phyloP scores from a whole-genome alignment of 495 filamentous ascomycete genomes.

The Penicillium lividum region DNA sequence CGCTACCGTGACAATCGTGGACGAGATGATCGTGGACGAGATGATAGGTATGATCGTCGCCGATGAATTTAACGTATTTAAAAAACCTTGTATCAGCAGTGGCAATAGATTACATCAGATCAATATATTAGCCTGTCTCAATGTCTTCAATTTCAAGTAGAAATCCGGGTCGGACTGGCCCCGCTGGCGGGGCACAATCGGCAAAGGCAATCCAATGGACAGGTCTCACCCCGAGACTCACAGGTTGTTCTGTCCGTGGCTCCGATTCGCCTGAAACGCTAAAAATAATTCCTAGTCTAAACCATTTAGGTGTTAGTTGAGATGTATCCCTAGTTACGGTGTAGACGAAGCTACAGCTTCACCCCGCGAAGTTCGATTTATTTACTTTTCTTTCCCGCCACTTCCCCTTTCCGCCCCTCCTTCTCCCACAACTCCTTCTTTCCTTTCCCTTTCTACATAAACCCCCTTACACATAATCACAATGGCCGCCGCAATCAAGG shows the following conservation, averaged over 20 bases:
- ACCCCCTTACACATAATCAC: constrained; percentile 13
- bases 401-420: background rate
- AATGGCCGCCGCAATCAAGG: constrained; percentile 49
- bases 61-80: constrained; percentile 12
- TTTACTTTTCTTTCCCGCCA: constrained; percentile 23
- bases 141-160: background rate
- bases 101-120: constrained; percentile 4
- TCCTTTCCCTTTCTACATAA: constrained; percentile 4
- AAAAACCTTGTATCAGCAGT: background rate
- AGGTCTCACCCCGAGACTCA: constrained; percentile 16
- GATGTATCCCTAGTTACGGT: constrained; percentile 18
- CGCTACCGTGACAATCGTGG: constrained; percentile 16
- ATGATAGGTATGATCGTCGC: constrained; percentile 32
- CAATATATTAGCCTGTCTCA: background rate
- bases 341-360: constrained; percentile 26
- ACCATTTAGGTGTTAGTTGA: background rate
- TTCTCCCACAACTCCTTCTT: background rate
- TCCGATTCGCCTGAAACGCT: constrained; percentile 18
- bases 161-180: constrained; percentile 2
- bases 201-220: constrained; percentile 13
- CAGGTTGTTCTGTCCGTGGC: constrained; percentile 11
- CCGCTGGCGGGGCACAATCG: constrained; percentile 5
- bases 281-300: constrained; percentile 27
- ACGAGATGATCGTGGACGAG: constrained; percentile 22
- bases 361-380: constrained; percentile 25